These are phyloP conservation scores for Aspergillus glaucus DNA, from an alignment of 2,329 filamentous ascomycete genomes.

Conservation along the genomic window DNA sequence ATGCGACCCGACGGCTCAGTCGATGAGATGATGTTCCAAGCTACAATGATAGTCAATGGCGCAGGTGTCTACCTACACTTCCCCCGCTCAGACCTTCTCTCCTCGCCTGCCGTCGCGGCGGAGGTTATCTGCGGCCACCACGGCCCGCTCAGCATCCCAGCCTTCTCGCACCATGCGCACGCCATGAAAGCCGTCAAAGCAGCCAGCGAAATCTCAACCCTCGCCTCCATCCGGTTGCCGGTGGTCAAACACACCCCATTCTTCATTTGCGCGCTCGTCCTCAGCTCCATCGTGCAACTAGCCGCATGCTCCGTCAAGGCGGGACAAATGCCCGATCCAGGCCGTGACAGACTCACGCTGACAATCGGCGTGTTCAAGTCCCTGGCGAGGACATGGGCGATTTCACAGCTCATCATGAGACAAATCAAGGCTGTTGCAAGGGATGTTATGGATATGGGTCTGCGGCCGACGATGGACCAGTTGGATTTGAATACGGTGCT, in stretches of 20 bases:
- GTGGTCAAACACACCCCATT: constrained; percentile 73
- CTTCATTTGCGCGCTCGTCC: constrained; percentile 72
- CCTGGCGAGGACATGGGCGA: constrained; percentile 64
- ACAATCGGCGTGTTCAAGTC: constrained; percentile 70
- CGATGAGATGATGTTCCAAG: constrained; percentile 90
- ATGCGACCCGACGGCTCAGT: constrained; percentile 63
- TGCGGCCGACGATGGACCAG: constrained; percentile 30
- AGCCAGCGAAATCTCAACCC: constrained; percentile 69
- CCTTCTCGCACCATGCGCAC: constrained; percentile 47
- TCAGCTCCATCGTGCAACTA: constrained; percentile 74
- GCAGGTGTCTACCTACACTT: constrained; percentile 70
- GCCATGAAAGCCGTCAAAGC: constrained; percentile 75
- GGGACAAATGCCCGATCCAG: constrained; percentile 52
- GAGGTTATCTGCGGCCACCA: constrained; percentile 44
- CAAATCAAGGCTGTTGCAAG: constrained; percentile 76
- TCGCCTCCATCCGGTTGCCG: constrained; percentile 54
- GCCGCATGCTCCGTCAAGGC: constrained; percentile 64
- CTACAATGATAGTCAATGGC: constrained; percentile 66
- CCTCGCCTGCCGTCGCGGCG: constrained; percentile 43
- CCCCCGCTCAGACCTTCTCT: constrained; percentile 66
- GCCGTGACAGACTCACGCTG: constrained; percentile 65
- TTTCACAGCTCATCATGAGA: constrained; percentile 61
- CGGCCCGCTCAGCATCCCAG: constrained; percentile 32
- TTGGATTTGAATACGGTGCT: constrained; percentile 30
- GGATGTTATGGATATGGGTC: constrained; percentile 53